Conservation (phyloP, 129 eudicot species). For the Saussurea involucrata region DNA sequence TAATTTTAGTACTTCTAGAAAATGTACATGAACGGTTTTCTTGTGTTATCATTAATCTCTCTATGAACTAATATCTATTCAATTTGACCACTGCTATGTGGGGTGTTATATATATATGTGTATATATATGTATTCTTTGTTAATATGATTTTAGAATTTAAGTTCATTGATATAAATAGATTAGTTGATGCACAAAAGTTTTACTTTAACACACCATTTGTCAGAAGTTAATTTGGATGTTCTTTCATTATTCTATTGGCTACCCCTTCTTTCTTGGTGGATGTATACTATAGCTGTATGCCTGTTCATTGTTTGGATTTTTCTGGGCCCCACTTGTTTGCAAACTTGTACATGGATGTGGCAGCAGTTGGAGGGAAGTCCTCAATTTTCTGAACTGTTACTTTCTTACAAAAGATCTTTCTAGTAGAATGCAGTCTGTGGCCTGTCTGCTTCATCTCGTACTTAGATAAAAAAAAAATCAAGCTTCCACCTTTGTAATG, state of each 20-base stretch:
- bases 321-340: neutral
- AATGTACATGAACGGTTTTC: neutral
- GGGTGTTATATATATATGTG: neutral
- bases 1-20: neutral
- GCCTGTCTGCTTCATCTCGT: slow-evolving; percentile 18
- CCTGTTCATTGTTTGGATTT: neutral
- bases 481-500: slow-evolving; percentile 9
- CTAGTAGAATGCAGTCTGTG: neutral
- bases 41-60: neutral
- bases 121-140: neutral
- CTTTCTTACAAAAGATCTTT: neutral
- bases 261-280: neutral
- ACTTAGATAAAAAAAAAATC: neutral
- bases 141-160: neutral
- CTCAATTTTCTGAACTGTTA: neutral
- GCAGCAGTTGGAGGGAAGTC: slow-evolving; percentile 4
- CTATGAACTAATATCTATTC: neutral
- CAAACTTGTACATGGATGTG: neutral
- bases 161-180: neutral
- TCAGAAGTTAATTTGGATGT: neutral
- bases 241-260: no score
- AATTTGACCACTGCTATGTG: neutral
- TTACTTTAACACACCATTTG: neutral
- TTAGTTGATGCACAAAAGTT: neutral
- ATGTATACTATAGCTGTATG: neutral